A percentile compares a stretch with the other conserved stretches of the same genome.
Evolutionary conservation across 257 asterid genomes (phyloP).

Genomic region (Agastache rugosa): DNA sequence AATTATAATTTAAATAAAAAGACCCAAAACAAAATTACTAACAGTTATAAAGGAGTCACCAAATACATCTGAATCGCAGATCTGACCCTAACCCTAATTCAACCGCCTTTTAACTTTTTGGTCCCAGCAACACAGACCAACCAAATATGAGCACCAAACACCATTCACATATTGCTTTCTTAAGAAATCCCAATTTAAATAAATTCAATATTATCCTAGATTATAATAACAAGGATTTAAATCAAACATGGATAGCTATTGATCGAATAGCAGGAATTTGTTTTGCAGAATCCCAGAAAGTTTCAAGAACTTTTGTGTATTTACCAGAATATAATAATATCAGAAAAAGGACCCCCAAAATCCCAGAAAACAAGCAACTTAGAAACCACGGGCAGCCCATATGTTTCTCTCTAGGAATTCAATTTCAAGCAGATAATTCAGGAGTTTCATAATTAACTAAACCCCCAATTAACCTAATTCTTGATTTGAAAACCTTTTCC

Average conservation of each 20-base stretch:
- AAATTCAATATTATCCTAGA: slow-evolving; percentile 2
- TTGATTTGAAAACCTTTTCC: slow-evolving; percentile 11
- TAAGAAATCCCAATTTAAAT: slow-evolving; percentile 22
- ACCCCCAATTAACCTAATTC: slow-evolving; percentile 6
- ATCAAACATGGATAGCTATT: slow-evolving; percentile 22
- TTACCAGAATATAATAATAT: slow-evolving; percentile 5
- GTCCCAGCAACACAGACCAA: slow-evolving; percentile 21
- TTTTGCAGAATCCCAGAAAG: slow-evolving; percentile 14
- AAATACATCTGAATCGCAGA: slow-evolving; percentile 37
- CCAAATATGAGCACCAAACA: slow-evolving; percentile 10
- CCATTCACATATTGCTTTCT: slow-evolving; percentile 2
- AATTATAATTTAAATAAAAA: slow-evolving; percentile 1
- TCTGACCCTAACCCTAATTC: slow-evolving; percentile 50
- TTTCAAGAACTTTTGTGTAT: slow-evolving; percentile 11
- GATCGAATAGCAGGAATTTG: slow-evolving; percentile 25
- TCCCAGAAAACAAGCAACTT: slow-evolving; percentile 32
- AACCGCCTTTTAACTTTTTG: slow-evolving; percentile 14
- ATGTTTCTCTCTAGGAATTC: neutral
- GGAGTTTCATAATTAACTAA: neutral
- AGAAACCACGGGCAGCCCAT: slow-evolving; percentile 43
- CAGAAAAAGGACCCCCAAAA: slow-evolving; percentile 8
- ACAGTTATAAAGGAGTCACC: slow-evolving; percentile 30
- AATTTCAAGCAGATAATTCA: neutral
- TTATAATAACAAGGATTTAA: neutral
- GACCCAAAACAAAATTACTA: slow-evolving; percentile 15